These are phyloP conservation scores for Suillus placidus DNA, from an alignment of 768 basidiomycete genomes.

Conservation along the genomic window DNA sequence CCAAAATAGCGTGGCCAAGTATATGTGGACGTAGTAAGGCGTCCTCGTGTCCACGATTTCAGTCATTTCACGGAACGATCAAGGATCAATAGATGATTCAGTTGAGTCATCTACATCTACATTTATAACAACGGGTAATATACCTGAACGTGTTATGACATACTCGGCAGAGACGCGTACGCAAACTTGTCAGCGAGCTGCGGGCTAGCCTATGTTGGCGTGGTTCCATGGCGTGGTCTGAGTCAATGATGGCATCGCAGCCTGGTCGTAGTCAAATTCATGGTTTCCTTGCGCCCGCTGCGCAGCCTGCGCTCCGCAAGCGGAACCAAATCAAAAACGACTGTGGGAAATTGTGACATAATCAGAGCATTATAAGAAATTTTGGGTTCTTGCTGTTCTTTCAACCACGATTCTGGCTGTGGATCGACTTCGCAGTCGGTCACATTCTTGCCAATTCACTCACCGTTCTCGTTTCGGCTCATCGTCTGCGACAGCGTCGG, in stretches of 20 bases:
- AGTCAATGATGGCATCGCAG: not conserved
- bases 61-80: not conserved
- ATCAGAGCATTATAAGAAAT: conserved; percentile 32
- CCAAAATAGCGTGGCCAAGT: not conserved
- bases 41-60: conserved; percentile 2
- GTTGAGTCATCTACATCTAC: conserved; percentile 8
- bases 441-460: conserved; percentile 39
- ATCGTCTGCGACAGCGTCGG: conserved; percentile 46
- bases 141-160: not conserved
- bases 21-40: not conserved
- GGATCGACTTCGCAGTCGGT: conserved; percentile 53
- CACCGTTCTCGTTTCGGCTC: conserved; percentile 34
- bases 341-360: conserved; percentile 34
- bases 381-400: conserved; percentile 22
- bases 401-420: conserved; percentile 39
- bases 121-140: not conserved
- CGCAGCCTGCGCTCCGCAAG: conserved; percentile 1
- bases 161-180: conserved; percentile 1
- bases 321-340: conserved; percentile 11
- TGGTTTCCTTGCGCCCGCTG: not conserved
- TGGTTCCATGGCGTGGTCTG: too few species aligned
- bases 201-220: not conserved
- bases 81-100: not conserved
- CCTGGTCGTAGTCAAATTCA: too few species aligned
- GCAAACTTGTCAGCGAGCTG: not conserved